Base-by-base conservation (phyloP, 768 basidiomycete species). In the Naganishia vaughanmartiniae region DNA sequence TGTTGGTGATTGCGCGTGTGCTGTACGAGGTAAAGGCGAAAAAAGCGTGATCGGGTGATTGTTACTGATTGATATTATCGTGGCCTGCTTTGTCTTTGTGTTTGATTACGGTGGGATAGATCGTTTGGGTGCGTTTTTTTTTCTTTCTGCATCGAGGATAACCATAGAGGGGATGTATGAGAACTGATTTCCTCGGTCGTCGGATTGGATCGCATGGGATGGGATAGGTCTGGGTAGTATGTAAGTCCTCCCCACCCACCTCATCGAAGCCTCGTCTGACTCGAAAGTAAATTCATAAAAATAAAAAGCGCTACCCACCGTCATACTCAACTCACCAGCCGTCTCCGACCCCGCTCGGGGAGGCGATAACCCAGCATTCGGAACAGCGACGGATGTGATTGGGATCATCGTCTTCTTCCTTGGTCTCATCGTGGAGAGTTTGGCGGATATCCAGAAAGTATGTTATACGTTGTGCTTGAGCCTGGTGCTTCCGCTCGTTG, bases 251-350 rank as follows among this genome's bases (percentile, higher is more conserved):
- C 54, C 33, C 24, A 1, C 55, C 34, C 17, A 11, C 42, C 42
- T 15, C 2, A 11, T 15, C 42, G 12, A 36, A 36, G 36, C 36
- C 36, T 5, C 12, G 36, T 5, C 36, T 36, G 12, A 36, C 12
- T 36, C 36, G 5, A 12, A 12, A 36, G 36, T n/a, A 36, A 42
- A 11, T 11, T 15, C 10, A 42, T 42, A 7, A 36, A 2, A 7
- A 42, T 42, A 15, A 42, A 42, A 42, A 77, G 78, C 88, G 10
- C 82, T 89, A 0, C 88, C 89, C 4, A 73, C 88, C 33, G 85
- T 83, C 34, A 87, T 89, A 72, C 82, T 89, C 53, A 89, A 89
- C 76, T 89, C 89, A 3, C 88, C 88, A 3, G 85, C 85, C 7
- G 84, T 89, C 21, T 87, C 87, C 9, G 86, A 86, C 71, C 77